Conservation (phyloP, 1,139 yeast genomes). For the Blastobotrys indianensis region DNA sequence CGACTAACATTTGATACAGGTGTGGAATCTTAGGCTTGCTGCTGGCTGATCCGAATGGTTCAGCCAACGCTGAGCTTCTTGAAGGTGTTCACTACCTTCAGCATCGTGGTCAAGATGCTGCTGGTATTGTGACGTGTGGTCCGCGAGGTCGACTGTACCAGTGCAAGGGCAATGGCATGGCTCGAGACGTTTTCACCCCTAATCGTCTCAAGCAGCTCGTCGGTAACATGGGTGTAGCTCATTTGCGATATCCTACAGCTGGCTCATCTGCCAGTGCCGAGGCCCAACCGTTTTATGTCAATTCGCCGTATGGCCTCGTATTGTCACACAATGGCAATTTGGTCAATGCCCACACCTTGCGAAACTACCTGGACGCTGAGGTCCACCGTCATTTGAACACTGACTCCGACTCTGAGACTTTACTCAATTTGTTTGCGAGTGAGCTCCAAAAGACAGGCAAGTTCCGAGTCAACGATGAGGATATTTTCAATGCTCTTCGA, state of each 20-base stretch:
- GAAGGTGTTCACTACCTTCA: conserved; percentile 93
- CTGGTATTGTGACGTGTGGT: conserved; percentile 98
- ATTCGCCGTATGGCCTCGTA: conserved; percentile 90
- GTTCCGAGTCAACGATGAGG: conserved; percentile 86
- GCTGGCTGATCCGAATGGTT: conserved; percentile 63
- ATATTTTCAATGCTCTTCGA: conserved; percentile 76
- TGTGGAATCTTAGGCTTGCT: conserved; percentile 94
- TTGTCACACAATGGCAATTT: conserved; percentile 92
- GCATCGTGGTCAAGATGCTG: conserved; percentile 99
- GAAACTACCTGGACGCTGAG: conserved; percentile 77
- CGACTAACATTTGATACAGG: conserved; percentile 35
- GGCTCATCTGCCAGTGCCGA: conserved; percentile 97
- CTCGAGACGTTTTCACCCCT: conserved; percentile 91
- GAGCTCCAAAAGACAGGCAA: conserved; percentile 89
- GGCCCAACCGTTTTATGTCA: conserved; percentile 98
- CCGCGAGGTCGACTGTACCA: conserved; percentile 89
- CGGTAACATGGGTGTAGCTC: conserved; percentile 95
- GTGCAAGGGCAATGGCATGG: conserved; percentile 99
- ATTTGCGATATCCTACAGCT: conserved; percentile 94
- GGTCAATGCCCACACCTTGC: conserved; percentile 76
- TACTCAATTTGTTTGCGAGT: conserved; percentile 84
- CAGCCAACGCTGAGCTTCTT: conserved; percentile 82
- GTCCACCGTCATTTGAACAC: conserved; percentile 97
- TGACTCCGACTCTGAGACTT: conserved; percentile 88
- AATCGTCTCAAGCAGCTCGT: conserved; percentile 68